Evolutionary conservation across 495 filamentous ascomycete species (phyloP), one percentile per base, ranked within the genome.

Genomic region (Talaromyces stipitatus): DNA sequence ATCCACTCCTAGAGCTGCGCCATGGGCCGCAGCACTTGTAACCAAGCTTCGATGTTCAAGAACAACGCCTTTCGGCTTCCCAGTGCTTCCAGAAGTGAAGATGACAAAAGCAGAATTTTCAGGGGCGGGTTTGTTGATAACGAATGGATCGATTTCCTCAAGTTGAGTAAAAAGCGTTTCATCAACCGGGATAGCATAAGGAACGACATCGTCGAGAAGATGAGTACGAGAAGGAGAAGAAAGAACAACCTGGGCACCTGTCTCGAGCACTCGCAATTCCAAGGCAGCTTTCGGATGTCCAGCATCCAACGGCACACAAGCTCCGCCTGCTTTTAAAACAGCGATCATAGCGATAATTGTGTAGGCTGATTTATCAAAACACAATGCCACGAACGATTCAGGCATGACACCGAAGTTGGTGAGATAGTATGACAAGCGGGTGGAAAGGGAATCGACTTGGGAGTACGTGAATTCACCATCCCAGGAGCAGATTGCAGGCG

Each of bases 391-490:
- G 11, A 69, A 50, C 5, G 60, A 64, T 28, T 74, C 75, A 1
- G 68, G 60, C 1, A 66, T 62, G 9, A 80, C 71, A 1, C 76
- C 74, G 22, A 78, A 62, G 0, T 65, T 64, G 7, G 60, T 60
- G 2, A 80, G 61, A 27, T 77, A 76, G 12, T 55, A 63, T 3
- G 82, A 78, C 22, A 84, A 66, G 9, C 66, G 66, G 1, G 69
- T 68, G 7, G 80, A 74, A 9, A 75, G 59, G 8, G 72, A 60
- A 30, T 82, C 72, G 9, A 85, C 67, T 46, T 80, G 71, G 4
- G 66, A 66, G 58, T 83, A 83, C 2, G 71, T 82, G 12, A 80
- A 68, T 9, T 60, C 64, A 0, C 71, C 76, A 64, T 85, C 82
- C 74, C 79, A 77, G 14, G 71, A 67, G 23, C 60, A 64, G 22